phyloP scores from a whole-genome alignment of 495 filamentous ascomycete species.

The Copromyces sp. region DNA sequence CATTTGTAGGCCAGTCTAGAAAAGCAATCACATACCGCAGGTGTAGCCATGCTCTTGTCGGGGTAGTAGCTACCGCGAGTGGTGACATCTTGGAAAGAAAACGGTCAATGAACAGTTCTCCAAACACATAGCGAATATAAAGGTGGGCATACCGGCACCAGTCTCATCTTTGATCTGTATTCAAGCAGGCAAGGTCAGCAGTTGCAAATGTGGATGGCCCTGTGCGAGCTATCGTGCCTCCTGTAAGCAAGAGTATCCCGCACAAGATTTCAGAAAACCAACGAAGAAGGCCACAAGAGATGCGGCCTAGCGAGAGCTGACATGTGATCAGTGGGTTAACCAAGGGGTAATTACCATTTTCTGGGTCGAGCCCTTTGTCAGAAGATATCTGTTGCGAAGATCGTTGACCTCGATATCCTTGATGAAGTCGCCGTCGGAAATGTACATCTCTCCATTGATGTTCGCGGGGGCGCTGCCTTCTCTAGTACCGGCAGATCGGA shows the following conservation, averaged over 20 bases:
- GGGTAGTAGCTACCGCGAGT: slow-evolving; percentile 93
- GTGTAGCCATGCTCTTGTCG: slow-evolving; percentile 93
- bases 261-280: slow-evolving; percentile 33
- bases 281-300: slow-evolving; percentile 21
- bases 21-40: slow-evolving; percentile 48
- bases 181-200: slow-evolving; percentile 90
- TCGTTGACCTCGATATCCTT: slow-evolving; percentile 98
- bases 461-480: slow-evolving; percentile 25
- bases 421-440: slow-evolving; percentile 92
- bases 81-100: slow-evolving; percentile 86
- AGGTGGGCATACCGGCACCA: slow-evolving; percentile 93
- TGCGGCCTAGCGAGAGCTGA: slow-evolving; percentile 41
- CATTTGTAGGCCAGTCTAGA: background rate
- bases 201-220: slow-evolving; percentile 75
- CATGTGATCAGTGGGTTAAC: slow-evolving; percentile 67
- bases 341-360: slow-evolving; percentile 92
- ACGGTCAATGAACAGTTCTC: slow-evolving; percentile 47
- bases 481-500: slow-evolving; percentile 37
- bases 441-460: slow-evolving; percentile 80
- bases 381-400: slow-evolving; percentile 88
- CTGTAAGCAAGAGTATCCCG: slow-evolving; percentile 77
- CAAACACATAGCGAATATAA: slow-evolving; percentile 33
- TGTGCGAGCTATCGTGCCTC: slow-evolving; percentile 61
- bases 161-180: slow-evolving; percentile 99
- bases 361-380: slow-evolving; percentile 96